Evolutionary conservation across 257 asterid species (phyloP).

Genomic region (Phtheirospermum japonicum): DNA sequence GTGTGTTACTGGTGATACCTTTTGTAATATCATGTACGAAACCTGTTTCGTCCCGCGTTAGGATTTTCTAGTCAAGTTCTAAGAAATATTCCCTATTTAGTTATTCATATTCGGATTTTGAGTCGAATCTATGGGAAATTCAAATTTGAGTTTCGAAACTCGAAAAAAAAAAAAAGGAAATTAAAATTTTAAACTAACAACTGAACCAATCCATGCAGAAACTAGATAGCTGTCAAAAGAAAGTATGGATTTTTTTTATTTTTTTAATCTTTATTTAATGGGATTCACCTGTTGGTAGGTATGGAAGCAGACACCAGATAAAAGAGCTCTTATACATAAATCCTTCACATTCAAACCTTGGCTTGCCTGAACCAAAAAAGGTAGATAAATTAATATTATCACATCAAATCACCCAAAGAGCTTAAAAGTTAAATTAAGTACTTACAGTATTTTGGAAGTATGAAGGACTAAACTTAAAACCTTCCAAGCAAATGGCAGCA

Average conservation of each 20-base stretch:
- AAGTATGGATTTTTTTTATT: no score
- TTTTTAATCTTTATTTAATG: no score
- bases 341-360: constrained; percentile 65
- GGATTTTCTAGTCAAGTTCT: no score
- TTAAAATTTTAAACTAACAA: not conserved
- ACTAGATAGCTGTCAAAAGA: not conserved
- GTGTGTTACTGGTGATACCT: constrained; percentile 86
- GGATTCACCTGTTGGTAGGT: constrained; percentile 71
- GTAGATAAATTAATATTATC: not conserved
- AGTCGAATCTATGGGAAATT: no score
- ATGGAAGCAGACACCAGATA: constrained; percentile 88
- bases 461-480: constrained; percentile 69
- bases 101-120: no score
- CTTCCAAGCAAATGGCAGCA: constrained; percentile 61
- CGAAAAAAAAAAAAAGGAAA: not conserved
- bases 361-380: constrained; percentile 47
- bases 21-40: constrained; percentile 65
- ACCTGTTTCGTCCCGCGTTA: constrained; percentile 38
- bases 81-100: no score
- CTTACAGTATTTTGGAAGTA: constrained; percentile 66
- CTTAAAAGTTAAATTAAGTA: not conserved
- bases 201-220: no score
- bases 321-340: constrained; percentile 47
- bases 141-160: not conserved
- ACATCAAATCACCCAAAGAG: not conserved